Percentiles rank a stretch among this genome's conserved stretches.
phyloP scores from a whole-genome alignment of 192 early-diverging fungal species.

The Entomortierella chlamydospora region DNA sequence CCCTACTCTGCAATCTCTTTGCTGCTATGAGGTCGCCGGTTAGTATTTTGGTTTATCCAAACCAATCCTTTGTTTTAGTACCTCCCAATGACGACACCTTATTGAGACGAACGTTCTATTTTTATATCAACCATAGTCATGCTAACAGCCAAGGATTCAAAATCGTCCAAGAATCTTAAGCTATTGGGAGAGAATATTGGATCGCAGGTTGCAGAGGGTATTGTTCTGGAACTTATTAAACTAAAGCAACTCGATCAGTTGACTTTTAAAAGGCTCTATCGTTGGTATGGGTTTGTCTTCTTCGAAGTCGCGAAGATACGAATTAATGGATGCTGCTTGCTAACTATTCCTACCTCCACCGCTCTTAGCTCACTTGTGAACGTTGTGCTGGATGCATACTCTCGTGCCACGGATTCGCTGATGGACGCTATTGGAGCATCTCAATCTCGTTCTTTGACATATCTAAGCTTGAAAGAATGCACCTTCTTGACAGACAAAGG shows the following conservation, averaged over 20 bases:
- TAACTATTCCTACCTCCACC: neutral
- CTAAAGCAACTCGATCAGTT: constrained; percentile 52
- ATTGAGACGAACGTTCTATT: neutral
- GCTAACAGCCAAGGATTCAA: constrained; percentile 30
- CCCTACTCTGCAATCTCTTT: constrained; percentile 48
- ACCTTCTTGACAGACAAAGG: constrained; percentile 59
- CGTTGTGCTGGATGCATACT: constrained; percentile 57
- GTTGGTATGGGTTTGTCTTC: constrained; percentile 21
- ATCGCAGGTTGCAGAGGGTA: constrained; percentile 24
- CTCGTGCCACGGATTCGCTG: constrained; percentile 60
- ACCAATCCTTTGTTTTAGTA: neutral
- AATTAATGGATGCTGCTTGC: neutral
- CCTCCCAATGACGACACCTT: neutral
- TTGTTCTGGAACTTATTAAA: constrained; percentile 48
- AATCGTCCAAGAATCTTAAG: constrained; percentile 16
- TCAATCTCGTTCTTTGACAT: constrained; percentile 43
- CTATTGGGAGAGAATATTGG: constrained; percentile 24
- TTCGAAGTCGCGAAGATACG: too few species aligned
- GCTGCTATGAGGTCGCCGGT: constrained; percentile 55
- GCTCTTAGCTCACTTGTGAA: constrained; percentile 51
- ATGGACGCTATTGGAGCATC: constrained; percentile 50
- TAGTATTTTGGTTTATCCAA: neutral
- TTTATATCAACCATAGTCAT: constrained; percentile 6
- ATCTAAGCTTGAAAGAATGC: constrained; percentile 57
- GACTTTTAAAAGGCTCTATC: constrained; percentile 36